These are phyloP conservation scores for Hemerocallis citrina DNA, from an alignment of 106 monocot species.

Conservation along the genomic window DNA sequence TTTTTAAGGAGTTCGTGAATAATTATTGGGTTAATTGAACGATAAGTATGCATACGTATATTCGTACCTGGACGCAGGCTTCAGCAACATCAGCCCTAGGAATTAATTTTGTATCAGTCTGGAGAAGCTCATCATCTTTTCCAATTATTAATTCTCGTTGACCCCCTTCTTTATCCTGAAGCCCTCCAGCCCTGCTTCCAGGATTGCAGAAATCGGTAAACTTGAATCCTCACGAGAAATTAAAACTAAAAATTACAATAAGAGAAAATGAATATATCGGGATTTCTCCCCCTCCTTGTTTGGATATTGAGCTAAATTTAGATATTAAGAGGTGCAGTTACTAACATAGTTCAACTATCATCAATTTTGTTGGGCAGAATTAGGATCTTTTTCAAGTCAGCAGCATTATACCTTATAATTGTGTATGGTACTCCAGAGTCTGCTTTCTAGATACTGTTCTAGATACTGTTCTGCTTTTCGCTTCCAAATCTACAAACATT, in stretches of 20 bases:
- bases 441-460: no score
- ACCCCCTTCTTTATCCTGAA: conserved; percentile 92
- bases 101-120: conserved; percentile 82
- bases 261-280: background rate
- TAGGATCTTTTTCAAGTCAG: no score
- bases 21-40: no score
- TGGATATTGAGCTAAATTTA: no score
- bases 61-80: conserved; percentile 93
- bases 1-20: no score
- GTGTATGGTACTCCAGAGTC: conserved; percentile 95
- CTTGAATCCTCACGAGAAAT: no score
- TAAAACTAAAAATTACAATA: background rate
- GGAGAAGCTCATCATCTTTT: conserved; percentile 86
- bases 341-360: no score
- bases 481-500: conserved; percentile 80
- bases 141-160: conserved; percentile 66
- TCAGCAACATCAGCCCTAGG: conserved; percentile 93
- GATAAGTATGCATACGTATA: no score
- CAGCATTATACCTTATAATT: conserved; percentile 89
- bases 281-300: no score
- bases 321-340: no score
- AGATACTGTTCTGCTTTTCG: conserved; percentile 92
- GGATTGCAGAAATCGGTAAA: no score
- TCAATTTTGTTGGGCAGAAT: no score
- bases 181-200: conserved; percentile 86